phyloP scores from a whole-genome alignment of 2,329 filamentous ascomycete species.

The Penicillium oxalicum region DNA sequence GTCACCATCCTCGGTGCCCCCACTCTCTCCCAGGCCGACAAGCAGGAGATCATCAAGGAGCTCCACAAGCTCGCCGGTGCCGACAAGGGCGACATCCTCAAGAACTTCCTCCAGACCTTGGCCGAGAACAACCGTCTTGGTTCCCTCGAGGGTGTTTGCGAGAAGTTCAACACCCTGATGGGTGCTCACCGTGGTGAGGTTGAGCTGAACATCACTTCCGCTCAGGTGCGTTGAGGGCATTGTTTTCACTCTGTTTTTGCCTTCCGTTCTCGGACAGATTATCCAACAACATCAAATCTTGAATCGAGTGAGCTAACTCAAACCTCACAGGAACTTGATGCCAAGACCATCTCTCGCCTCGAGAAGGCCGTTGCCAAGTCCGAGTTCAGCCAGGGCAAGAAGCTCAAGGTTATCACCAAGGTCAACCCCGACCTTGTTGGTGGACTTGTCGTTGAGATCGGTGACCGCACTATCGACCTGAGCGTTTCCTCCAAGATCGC shows the following conservation, averaged over 20 bases:
- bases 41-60: constrained; percentile 78
- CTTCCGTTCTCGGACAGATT: too few relatives aligned
- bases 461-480: constrained; percentile 96
- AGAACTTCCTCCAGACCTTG: constrained; percentile 87
- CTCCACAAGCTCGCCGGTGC: constrained; percentile 73
- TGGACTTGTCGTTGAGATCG: constrained; percentile 90
- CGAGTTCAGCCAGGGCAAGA: constrained; percentile 84
- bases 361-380: constrained; percentile 88
- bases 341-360: constrained; percentile 75
- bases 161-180: constrained; percentile 85
- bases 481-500: constrained; percentile 90
- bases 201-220: constrained; percentile 85
- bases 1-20: constrained; percentile 68
- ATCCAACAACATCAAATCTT: too few relatives aligned
- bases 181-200: constrained; percentile 86
- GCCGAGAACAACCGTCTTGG: constrained; percentile 95
- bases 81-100: constrained; percentile 72
- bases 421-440: constrained; percentile 93
- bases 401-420: constrained; percentile 93
- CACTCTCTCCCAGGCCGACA: constrained; percentile 71
- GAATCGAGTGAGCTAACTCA: too few relatives aligned
- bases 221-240: constrained; percentile 57
- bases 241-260: too few relatives aligned
- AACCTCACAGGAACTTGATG: constrained; percentile 65
- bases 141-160: constrained; percentile 71